Conservation (phyloP, 1,139 yeast species). For the Candida sanyaensis region DNA sequence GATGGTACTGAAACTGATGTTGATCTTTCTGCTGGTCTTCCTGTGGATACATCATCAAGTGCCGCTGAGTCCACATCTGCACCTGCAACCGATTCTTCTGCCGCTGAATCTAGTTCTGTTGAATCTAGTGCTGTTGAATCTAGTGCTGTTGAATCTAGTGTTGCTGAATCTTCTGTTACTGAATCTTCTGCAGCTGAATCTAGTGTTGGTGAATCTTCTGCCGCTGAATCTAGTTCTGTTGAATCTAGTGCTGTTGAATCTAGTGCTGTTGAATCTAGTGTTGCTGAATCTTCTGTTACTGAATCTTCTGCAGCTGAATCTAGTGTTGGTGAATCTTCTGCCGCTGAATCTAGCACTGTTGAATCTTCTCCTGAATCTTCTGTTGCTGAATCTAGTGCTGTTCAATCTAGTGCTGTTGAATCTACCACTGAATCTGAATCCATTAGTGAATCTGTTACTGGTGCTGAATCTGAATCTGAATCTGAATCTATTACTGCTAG, state of each 20-base stretch:
- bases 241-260: slow-evolving; percentile 34
- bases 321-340: slow-evolving; percentile 12
- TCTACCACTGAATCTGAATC: slow-evolving; percentile 21
- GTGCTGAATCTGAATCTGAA: too few species aligned
- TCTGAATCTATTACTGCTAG: too few species aligned
- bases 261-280: too few species aligned
- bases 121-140: slow-evolving; percentile 22
- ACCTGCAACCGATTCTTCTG: background rate
- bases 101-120: slow-evolving; percentile 14
- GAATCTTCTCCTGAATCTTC: slow-evolving; percentile 31
- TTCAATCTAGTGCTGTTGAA: slow-evolving; percentile 25
- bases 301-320: slow-evolving; percentile 21
- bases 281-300: too few species aligned
- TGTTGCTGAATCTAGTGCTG: slow-evolving; percentile 11
- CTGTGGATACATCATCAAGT: slow-evolving; percentile 23
- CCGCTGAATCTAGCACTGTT: slow-evolving; percentile 14
- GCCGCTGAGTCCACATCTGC: slow-evolving; percentile 6
- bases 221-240: slow-evolving; percentile 14
- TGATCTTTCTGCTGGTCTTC: slow-evolving; percentile 21
- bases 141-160: too few species aligned
- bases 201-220: slow-evolving; percentile 12
- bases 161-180: too few species aligned
- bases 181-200: slow-evolving; percentile 21
- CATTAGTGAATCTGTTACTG: slow-evolving; percentile 24
- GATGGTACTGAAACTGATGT: slow-evolving; percentile 1